Evolutionary conservation across 179 eudicot genomes (phyloP), one percentile per base, ranked within the genome.

Genomic region (Patellifolia procumbens): DNA sequence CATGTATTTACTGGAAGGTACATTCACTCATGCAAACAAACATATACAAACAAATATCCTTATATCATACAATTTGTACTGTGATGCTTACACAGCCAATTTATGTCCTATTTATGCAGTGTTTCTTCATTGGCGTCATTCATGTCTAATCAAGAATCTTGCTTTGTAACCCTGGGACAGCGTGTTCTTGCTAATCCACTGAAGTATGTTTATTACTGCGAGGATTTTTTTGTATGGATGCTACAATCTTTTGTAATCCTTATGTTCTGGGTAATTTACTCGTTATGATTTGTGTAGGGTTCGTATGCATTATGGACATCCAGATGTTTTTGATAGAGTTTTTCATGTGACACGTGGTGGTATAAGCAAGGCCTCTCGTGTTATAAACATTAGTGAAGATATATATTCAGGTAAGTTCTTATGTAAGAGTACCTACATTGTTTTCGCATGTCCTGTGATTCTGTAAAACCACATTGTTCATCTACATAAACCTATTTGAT

Each of bases 271-370:
- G 24, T 20, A 37, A 6, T 24, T 15, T 52, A 56, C 48, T 26
- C 13, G 55, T 60, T 52, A 63, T 75, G 58, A 29, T 78, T 3
- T 73, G 17, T 72, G 55, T 86, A 96, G 99, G 92, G 96, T 93
- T 32, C 98, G 99, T 58, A 93, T 96, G 99, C 99, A 96, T 83
- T 96, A 96, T 88, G 99, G 99, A 56, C 99, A 96, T 86, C 99
- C 99, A 7, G 99, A 96, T 88, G 96, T 96, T 68, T 96, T 96
- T 83, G 99, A 96, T 83, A 84, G 99, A 86, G 91, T 96, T 78
- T 96, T 96, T 84, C 99, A 96, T 80, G 86, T 96, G 56, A 96
- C 99, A 37, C 91, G 99, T 45, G 99, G 99, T 59, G 99, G 99
- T 79, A 96, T 96, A 81, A 96, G 99, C 91, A 96, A 96, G 85